phyloP scores from a whole-genome alignment of 345 rosid species.

The Hypericum androsaemum region DNA sequence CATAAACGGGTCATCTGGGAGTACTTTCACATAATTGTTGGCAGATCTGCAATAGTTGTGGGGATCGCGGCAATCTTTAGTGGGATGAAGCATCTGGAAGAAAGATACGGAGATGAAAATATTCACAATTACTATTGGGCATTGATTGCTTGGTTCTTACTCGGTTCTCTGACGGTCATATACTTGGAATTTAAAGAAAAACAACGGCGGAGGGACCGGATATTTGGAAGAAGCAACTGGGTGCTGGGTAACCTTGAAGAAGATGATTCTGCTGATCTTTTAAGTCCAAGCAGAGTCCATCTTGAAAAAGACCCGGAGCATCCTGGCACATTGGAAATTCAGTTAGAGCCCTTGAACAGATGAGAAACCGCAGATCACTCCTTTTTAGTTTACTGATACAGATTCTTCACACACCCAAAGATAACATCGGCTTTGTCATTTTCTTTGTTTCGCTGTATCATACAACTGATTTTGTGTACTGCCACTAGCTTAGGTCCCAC shows the following conservation, averaged over 20 bases:
- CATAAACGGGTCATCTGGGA: constrained; percentile 67
- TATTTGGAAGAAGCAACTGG: constrained; percentile 57
- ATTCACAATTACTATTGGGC: constrained; percentile 67
- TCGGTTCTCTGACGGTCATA: constrained; percentile 33
- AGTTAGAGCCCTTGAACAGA: constrained; percentile 73
- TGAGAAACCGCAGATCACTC: constrained; percentile 13
- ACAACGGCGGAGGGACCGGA: constrained; percentile 35
- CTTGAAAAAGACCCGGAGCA: constrained; percentile 34
- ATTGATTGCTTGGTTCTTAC: constrained; percentile 52
- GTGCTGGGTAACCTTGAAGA: constrained; percentile 72
- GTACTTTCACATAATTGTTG: constrained; percentile 60
- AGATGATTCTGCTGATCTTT: constrained; percentile 70
- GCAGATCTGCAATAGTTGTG: constrained; percentile 47
- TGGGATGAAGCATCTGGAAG: constrained; percentile 68
- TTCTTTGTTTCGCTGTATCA: no score
- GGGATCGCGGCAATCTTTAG: constrained; percentile 66
- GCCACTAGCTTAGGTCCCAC: no score
- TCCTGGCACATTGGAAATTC: constrained; percentile 68
- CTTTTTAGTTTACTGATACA: no score
- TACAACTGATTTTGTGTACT: no score
- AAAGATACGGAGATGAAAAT: constrained; percentile 65
- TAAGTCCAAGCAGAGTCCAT: constrained; percentile 35
- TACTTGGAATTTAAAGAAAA: constrained; percentile 58
- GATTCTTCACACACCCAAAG: no score
- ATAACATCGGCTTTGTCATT: no score